Percentiles rank a stretch among this genome's conserved stretches.
Evolutionary conservation across 148 eudicot species (phyloP).

Genomic region (Beta vulgaris): DNA sequence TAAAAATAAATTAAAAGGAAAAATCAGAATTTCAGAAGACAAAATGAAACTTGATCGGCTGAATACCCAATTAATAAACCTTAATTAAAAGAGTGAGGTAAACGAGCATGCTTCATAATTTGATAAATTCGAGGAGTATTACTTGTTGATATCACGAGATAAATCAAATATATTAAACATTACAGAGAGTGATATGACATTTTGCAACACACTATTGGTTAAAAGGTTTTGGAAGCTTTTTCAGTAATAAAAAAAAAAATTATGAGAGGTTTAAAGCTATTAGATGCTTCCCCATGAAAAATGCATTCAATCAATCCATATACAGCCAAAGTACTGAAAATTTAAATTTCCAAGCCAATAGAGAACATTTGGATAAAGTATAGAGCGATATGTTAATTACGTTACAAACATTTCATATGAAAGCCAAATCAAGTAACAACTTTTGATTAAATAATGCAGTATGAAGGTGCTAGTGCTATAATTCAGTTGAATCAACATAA

Average conservation of each 20-base stretch:
- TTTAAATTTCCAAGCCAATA: neutral
- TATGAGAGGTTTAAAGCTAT: conserved; percentile 19
- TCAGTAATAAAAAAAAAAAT: conserved; percentile 8
- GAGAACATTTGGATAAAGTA: neutral
- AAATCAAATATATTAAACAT: conserved; percentile 3
- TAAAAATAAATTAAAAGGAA: neutral
- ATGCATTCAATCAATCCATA: conserved; percentile 2
- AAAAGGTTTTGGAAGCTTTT: neutral
- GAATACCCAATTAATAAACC: neutral
- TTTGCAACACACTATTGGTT: conserved; percentile 19
- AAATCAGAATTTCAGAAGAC: neutral
- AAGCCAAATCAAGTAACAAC: conserved; percentile 6
- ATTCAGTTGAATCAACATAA: neutral
- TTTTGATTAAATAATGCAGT: neutral
- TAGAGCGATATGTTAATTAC: neutral
- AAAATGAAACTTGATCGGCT: neutral
- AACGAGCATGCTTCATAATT: neutral
- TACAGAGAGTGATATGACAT: conserved; percentile 4
- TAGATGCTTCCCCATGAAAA: conserved; percentile 17
- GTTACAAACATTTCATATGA: neutral
- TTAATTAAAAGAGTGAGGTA: conserved; percentile 1
- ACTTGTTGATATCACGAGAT: conserved; percentile 20
- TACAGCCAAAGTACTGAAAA: conserved; percentile 14
- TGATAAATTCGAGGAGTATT: conserved; percentile 6
- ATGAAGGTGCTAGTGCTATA: neutral